These are phyloP conservation scores for Rhodomyrtus tomentosa DNA, from an alignment of 345 rosid genomes.

Conservation along the genomic window DNA sequence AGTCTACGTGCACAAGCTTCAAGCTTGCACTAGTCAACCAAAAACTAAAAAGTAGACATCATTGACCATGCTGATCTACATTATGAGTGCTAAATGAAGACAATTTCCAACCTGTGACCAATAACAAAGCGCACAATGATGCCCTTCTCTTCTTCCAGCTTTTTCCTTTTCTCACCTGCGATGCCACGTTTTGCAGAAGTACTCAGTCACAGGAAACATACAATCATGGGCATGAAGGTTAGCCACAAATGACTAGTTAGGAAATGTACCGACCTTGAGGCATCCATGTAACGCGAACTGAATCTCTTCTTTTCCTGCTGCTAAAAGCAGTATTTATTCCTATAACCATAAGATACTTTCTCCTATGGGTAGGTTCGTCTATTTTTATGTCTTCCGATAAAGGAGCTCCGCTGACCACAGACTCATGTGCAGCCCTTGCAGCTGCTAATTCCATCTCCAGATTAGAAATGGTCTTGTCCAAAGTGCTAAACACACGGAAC, in stretches of 20 bases:
- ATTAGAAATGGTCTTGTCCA: conserved; percentile 89
- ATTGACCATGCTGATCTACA: background rate
- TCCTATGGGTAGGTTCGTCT: conserved; percentile 29
- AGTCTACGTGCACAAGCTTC: background rate
- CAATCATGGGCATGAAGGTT: background rate
- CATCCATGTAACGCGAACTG: conserved; percentile 94
- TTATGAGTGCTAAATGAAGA: background rate
- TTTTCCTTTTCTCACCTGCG: conserved; percentile 78
- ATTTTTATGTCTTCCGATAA: conserved; percentile 39
- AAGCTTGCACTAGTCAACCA: background rate
- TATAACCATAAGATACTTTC: conserved; percentile 73
- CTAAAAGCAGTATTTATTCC: conserved; percentile 97
- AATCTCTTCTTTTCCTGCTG: conserved; percentile 90
- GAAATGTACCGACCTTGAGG: conserved; percentile 58
- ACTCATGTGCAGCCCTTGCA: conserved; percentile 75
- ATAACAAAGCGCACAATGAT: conserved; percentile 80
- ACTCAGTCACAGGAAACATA: background rate
- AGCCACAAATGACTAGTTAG: background rate
- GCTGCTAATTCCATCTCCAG: conserved; percentile 98
- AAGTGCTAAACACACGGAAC: conserved; percentile 31
- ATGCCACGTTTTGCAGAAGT: conserved; percentile 1
- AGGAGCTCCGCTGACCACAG: conserved; percentile 62
- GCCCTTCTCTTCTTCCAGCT: conserved; percentile 88
- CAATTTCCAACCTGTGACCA: conserved; percentile 77
- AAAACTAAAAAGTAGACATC: background rate